Evolutionary conservation across 495 filamentous ascomycete species (phyloP).

Genomic region (Talaromyces stipitatus): DNA sequence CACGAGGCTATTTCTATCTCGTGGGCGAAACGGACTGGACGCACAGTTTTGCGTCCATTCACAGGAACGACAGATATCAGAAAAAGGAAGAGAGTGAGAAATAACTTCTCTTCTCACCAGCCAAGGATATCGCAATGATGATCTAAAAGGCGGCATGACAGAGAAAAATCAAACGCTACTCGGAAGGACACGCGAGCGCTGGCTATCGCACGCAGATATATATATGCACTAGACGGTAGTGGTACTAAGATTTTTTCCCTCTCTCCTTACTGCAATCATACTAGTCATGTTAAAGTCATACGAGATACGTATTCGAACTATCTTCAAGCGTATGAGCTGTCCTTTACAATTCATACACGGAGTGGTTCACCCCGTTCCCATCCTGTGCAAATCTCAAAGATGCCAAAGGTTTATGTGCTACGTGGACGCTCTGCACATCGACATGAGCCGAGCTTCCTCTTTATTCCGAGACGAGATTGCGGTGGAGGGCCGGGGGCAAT

Average conservation of each 20-base stretch:
- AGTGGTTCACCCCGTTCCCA: neutral
- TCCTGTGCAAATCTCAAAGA: neutral
- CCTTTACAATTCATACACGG: neutral
- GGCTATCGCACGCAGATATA: neutral
- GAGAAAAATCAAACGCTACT: neutral
- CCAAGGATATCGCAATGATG: neutral
- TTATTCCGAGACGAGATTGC: neutral
- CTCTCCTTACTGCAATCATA: neutral
- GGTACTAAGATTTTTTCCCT: neutral
- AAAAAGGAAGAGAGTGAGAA: neutral
- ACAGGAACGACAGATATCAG: neutral
- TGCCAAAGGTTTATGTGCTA: neutral
- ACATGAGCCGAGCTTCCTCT: neutral
- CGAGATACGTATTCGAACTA: neutral
- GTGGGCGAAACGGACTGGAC: neutral
- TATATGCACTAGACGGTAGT: neutral
- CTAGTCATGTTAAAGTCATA: neutral
- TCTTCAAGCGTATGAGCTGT: constrained; percentile 3
- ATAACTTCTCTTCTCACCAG: neutral
- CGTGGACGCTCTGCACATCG: neutral
- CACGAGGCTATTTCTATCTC: neutral
- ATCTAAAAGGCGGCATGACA: neutral
- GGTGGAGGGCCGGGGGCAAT: no score
- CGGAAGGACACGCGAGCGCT: neutral
- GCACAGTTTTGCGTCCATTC: neutral